Percentiles rank a stretch among this genome's conserved stretches.
Conservation (phyloP, 331 rosid genomes). For the Telfairia occidentalis region DNA sequence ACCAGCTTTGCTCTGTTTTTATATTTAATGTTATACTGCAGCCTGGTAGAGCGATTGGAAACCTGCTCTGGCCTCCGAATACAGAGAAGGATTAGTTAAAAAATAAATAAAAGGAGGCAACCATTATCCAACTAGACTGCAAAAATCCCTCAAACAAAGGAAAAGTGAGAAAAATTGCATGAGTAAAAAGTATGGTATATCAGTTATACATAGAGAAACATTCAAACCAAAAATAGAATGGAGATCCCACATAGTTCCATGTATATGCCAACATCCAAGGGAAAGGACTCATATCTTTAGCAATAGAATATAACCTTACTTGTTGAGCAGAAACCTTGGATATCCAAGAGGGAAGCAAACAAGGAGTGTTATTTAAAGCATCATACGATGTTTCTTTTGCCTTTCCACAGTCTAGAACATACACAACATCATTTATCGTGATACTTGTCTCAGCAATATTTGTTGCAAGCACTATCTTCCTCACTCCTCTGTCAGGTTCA, state of each 20-base stretch:
- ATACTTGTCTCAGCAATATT: constrained; percentile 97
- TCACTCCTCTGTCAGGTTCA: constrained; percentile 63
- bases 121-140: neutral
- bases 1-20: neutral
- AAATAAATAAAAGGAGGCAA: neutral
- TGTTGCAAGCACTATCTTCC: constrained; percentile 91
- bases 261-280: neutral
- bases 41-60: neutral
- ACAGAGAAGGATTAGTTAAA: neutral
- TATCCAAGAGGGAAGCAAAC: constrained; percentile 97
- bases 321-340: constrained; percentile 92
- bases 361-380: constrained; percentile 92
- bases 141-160: neutral
- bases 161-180: neutral
- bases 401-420: constrained; percentile 93
- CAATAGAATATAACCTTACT: constrained; percentile 47
- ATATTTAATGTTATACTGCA: neutral
- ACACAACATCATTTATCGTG: constrained; percentile 83
- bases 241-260: neutral
- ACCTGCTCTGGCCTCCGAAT: neutral
- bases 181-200: neutral
- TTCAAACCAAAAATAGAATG: neutral
- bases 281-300: constrained; percentile 14
- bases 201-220: neutral
- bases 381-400: constrained; percentile 97